These are phyloP conservation scores for Conticribra guillardii DNA, from an alignment of 108 stramenopile species.

Conservation along the genomic window DNA sequence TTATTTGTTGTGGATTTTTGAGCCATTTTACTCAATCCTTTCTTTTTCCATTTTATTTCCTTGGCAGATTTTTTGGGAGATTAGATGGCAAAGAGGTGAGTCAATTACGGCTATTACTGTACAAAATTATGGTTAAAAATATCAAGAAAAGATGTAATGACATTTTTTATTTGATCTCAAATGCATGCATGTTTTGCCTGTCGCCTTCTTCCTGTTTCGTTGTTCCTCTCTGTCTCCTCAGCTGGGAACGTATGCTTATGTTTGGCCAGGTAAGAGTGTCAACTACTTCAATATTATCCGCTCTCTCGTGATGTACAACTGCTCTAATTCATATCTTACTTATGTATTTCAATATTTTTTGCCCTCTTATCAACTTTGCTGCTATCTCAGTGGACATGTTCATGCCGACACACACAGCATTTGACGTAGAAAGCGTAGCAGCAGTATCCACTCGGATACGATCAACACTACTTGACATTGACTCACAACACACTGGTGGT, in stretches of 20 bases:
- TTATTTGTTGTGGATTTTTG: background rate
- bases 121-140: too few relatives aligned
- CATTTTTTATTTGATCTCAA: too few relatives aligned
- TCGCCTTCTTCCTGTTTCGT: too few relatives aligned
- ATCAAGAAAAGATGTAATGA: too few relatives aligned
- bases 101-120: too few relatives aligned
- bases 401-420: slow-evolving; percentile 73
- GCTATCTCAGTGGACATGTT: slow-evolving; percentile 55
- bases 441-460: slow-evolving; percentile 78
- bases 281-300: background rate
- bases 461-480: slow-evolving; percentile 57
- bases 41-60: background rate
- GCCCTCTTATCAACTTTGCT: background rate
- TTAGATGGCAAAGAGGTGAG: slow-evolving; percentile 60
- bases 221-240: background rate
- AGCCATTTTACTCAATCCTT: background rate
- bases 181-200: too few relatives aligned
- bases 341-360: background rate
- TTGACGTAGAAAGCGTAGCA: slow-evolving; percentile 84
- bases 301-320: background rate
- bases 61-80: slow-evolving; percentile 64
- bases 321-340: background rate
- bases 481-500: slow-evolving; percentile 35
- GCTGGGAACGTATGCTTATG: slow-evolving; percentile 72
- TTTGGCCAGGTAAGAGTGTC: slow-evolving; percentile 64